These are phyloP conservation scores for Arthrobotrys pseudoclavata DNA, from an alignment of 2,329 filamentous ascomycete species.

Conservation along the genomic window DNA sequence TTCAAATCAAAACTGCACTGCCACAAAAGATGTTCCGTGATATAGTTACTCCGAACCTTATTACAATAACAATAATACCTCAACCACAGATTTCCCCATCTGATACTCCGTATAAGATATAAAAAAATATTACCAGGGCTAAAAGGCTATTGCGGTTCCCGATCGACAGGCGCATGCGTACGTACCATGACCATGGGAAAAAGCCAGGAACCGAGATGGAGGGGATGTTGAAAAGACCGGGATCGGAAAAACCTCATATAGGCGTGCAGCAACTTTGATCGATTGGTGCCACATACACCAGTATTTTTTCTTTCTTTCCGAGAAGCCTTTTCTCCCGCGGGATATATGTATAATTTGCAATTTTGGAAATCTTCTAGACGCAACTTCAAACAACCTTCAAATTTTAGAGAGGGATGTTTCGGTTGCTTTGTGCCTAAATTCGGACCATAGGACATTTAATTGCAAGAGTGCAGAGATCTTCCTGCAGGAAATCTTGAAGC, in stretches of 20 bases:
- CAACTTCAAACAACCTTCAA: neutral
- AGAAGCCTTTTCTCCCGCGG: conserved; percentile 9
- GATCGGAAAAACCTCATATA: conserved; percentile 51
- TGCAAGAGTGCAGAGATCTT: neutral
- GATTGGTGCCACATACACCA: conserved; percentile 7
- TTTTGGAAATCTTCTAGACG: neutral
- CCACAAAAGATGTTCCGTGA: conserved; percentile 20
- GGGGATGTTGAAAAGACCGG: conserved; percentile 15
- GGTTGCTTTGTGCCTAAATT: conserved; percentile 30
- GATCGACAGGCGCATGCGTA: conserved; percentile 22
- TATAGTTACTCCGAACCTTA: conserved; percentile 2
- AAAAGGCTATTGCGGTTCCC: conserved; percentile 30
- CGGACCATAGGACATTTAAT: neutral
- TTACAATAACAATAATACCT: conserved; percentile 38
- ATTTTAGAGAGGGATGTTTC: conserved; percentile 7
- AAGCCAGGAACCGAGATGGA: conserved; percentile 34
- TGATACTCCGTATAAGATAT: neutral
- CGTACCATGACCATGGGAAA: conserved; percentile 33
- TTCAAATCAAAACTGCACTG: neutral
- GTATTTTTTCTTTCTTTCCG: neutral
- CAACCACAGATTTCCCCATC: conserved; percentile 7
- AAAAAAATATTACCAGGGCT: conserved; percentile 2
- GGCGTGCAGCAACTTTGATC: neutral
- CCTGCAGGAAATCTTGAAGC: conserved; percentile 2
- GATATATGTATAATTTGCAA: conserved; percentile 1